Evolutionary conservation across 1,284 basidiomycete genomes (phyloP).

Genomic region (Malassezia yamatoensis): DNA sequence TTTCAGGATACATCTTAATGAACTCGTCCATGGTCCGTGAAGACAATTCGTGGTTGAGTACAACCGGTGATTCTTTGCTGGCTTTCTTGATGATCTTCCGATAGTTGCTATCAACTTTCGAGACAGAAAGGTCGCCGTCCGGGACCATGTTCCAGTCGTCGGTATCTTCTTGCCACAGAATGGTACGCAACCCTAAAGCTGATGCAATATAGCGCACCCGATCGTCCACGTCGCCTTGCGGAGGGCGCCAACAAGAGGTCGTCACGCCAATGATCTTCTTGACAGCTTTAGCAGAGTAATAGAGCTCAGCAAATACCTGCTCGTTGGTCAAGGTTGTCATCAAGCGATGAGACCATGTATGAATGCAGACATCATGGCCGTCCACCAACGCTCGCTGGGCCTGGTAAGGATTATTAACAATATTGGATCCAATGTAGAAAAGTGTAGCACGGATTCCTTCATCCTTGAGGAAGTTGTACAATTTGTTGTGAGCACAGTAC

Average conservation of each 20-base stretch:
- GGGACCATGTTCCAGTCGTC: constrained; percentile 49
- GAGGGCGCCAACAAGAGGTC: constrained; percentile 51
- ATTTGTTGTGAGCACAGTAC: constrained; percentile 51
- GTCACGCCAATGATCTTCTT: constrained; percentile 53
- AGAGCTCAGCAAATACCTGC: constrained; percentile 54
- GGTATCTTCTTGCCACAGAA: constrained; percentile 52
- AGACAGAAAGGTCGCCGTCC: constrained; percentile 41
- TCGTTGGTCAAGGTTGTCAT: constrained; percentile 53
- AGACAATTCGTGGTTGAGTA: constrained; percentile 25
- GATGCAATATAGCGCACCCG: constrained; percentile 53
- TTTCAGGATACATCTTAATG: constrained; percentile 21
- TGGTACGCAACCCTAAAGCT: constrained; percentile 51
- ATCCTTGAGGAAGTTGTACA: constrained; percentile 52
- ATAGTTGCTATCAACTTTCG: constrained; percentile 16
- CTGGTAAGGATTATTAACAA: constrained; percentile 54
- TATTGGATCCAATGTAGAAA: constrained; percentile 52
- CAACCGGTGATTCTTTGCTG: constrained; percentile 16
- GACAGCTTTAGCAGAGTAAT: constrained; percentile 53
- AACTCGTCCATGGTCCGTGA: constrained; percentile 20
- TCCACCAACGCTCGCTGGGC: constrained; percentile 50
- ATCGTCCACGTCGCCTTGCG: constrained; percentile 54
- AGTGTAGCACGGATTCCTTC: constrained; percentile 53
- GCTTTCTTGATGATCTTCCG: constrained; percentile 4
- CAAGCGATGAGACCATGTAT: constrained; percentile 51
- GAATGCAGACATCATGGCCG: constrained; percentile 37